Evolutionary conservation across 352 stramenopile genomes (phyloP).

Genomic region (Phytopythium sindhum): DNA sequence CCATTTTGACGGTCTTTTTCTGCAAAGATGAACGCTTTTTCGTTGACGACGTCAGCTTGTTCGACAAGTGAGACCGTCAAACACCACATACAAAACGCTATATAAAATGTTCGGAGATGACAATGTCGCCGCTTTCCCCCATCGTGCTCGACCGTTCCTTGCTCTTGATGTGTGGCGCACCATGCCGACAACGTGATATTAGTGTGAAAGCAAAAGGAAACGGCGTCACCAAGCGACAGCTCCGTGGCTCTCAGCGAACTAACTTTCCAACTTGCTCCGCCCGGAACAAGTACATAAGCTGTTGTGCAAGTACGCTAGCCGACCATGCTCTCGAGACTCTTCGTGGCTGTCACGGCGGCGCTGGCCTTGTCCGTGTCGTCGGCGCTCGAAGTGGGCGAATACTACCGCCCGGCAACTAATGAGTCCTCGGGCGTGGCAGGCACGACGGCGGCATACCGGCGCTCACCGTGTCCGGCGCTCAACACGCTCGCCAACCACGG

Average conservation of each 20-base stretch:
- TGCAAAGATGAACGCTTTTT: neutral
- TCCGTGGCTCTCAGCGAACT: neutral
- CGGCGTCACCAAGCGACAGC: neutral
- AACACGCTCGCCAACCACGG: conserved; percentile 54
- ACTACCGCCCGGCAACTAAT: conserved; percentile 19
- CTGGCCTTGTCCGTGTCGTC: conserved; percentile 2
- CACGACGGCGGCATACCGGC: conserved; percentile 20
- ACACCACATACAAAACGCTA: neutral
- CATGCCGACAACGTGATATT: neutral
- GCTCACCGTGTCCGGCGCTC: conserved; percentile 41
- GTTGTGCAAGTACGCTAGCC: no score
- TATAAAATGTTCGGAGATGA: neutral
- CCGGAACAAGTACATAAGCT: neutral
- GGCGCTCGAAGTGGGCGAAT: conserved; percentile 22
- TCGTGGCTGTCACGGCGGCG: conserved; percentile 2
- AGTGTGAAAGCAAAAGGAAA: no score
- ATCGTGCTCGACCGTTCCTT: neutral
- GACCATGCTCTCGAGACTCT: conserved; percentile 2
- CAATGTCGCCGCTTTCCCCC: neutral
- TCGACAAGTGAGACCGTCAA: no score
- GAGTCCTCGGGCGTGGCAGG: conserved; percentile 24
- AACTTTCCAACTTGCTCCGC: neutral
- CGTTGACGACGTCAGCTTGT: neutral
- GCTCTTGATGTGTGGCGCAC: neutral
- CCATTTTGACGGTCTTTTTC: neutral